Conservation (phyloP, 2,329 filamentous ascomycete genomes). For the Exophiala calicioides region DNA sequence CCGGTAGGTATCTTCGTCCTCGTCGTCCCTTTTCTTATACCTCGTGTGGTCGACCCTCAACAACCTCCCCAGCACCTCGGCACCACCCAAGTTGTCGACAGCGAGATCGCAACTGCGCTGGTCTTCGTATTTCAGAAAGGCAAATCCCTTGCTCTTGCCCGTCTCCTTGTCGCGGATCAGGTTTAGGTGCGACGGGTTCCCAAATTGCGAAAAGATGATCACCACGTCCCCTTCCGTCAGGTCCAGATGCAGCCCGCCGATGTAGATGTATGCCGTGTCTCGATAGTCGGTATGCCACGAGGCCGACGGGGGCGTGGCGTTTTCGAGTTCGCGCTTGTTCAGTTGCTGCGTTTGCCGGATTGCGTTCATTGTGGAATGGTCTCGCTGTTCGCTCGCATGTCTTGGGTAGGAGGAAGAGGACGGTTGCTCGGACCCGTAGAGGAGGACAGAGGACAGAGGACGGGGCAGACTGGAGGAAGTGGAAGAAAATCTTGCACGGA, state of each 20-base stretch:
- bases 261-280: slow-evolving; percentile 95
- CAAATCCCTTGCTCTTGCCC: slow-evolving; percentile 91
- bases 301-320: slow-evolving; percentile 79
- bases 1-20: slow-evolving; percentile 56
- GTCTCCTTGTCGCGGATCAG: slow-evolving; percentile 93
- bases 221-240: slow-evolving; percentile 94
- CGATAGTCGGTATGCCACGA: slow-evolving; percentile 98
- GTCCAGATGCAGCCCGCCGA: slow-evolving; percentile 89
- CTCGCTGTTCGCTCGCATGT: too few relatives aligned
- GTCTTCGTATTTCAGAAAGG: slow-evolving; percentile 97
- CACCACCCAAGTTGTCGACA: slow-evolving; percentile 91
- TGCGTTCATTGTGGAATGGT: slow-evolving; percentile 86
- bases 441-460: too few relatives aligned
- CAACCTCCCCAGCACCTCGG: slow-evolving; percentile 75
- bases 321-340: slow-evolving; percentile 91
- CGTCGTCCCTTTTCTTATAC: slow-evolving; percentile 78
- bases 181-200: slow-evolving; percentile 91
- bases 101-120: slow-evolving; percentile 93
- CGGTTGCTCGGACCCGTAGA: too few relatives aligned
- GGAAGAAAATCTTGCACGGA: not conserved
- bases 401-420: too few relatives aligned
- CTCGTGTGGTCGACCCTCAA: slow-evolving; percentile 88
- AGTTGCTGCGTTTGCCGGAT: slow-evolving; percentile 90
- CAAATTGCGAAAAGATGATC: slow-evolving; percentile 95
- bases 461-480: not conserved